Conservation (phyloP, 2,329 filamentous ascomycete genomes). For the Trichoderma endophyticum region DNA sequence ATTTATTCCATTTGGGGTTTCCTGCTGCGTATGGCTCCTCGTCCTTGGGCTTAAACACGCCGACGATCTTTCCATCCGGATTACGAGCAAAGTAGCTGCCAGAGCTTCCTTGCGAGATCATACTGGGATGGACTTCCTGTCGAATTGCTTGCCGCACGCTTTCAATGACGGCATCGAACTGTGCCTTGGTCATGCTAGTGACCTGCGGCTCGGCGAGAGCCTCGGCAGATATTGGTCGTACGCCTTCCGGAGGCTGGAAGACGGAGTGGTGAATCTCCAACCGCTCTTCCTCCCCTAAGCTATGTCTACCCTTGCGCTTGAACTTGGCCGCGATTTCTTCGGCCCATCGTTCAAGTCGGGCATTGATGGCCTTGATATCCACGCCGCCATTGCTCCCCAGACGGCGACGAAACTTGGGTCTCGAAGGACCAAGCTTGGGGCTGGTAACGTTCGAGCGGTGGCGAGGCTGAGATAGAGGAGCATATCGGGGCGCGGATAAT, state of each 20-base stretch:
- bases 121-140: conserved; percentile 84
- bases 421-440: conserved; percentile 41
- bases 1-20: conserved; percentile 99
- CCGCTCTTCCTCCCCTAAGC: conserved; percentile 71
- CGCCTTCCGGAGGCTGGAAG: conserved; percentile 87
- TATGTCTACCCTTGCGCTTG: conserved; percentile 79
- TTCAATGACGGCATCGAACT: conserved; percentile 87
- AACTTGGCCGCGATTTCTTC: conserved; percentile 98
- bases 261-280: conserved; percentile 97
- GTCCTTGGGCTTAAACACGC: conserved; percentile 98
- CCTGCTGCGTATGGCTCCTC: conserved; percentile 96
- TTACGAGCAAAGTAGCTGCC: conserved; percentile 97
- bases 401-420: conserved; percentile 45
- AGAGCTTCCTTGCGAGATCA: conserved; percentile 96
- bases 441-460: conserved; percentile 60
- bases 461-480: conserved; percentile 59
- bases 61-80: conserved; percentile 86
- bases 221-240: conserved; percentile 75
- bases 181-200: conserved; percentile 67
- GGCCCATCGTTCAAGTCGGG: conserved; percentile 90
- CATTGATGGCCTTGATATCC: conserved; percentile 97
- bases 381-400: conserved; percentile 77
- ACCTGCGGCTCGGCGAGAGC: conserved; percentile 62
- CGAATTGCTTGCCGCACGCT: conserved; percentile 89
- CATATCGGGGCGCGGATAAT: conserved; percentile 60